These are phyloP conservation scores for Colletotrichum sp. DNA, from an alignment of 2,329 filamentous ascomycete genomes.

Conservation along the genomic window DNA sequence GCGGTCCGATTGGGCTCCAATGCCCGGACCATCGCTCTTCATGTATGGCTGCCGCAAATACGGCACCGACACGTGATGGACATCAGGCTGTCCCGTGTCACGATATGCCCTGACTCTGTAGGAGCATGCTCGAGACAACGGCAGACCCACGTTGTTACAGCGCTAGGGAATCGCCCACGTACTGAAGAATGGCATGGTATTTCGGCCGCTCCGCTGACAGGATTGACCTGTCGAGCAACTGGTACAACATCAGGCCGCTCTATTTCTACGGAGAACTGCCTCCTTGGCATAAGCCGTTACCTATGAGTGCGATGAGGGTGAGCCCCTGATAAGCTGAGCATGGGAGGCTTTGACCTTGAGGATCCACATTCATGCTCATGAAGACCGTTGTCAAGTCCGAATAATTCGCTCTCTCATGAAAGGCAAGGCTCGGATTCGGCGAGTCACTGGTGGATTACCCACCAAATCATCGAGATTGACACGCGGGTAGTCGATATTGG, in stretches of 20 bases:
- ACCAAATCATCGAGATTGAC: background rate
- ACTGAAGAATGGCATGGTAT: background rate
- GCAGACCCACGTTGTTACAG: background rate
- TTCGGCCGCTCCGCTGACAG: background rate
- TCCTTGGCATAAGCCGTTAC: background rate
- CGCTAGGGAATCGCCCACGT: background rate
- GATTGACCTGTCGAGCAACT: background rate
- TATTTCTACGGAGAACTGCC: background rate
- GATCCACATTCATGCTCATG: background rate
- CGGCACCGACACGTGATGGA: background rate
- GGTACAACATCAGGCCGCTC: background rate
- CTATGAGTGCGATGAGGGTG: background rate
- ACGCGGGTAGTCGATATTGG: background rate
- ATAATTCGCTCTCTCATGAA: no score
- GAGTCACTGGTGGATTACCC: background rate
- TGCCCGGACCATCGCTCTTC: background rate
- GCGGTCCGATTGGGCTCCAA: background rate
- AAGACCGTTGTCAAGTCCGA: conserved; percentile 35
- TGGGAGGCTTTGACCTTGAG: background rate
- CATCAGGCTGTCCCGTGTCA: background rate
- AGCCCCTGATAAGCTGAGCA: background rate
- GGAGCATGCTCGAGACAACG: background rate
- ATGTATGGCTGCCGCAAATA: background rate
- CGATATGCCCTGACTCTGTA: background rate
- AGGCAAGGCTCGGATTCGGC: background rate